Evolutionary conservation across 2,329 filamentous ascomycete genomes (phyloP).

Genomic region (Paracoccidioides lutzii): DNA sequence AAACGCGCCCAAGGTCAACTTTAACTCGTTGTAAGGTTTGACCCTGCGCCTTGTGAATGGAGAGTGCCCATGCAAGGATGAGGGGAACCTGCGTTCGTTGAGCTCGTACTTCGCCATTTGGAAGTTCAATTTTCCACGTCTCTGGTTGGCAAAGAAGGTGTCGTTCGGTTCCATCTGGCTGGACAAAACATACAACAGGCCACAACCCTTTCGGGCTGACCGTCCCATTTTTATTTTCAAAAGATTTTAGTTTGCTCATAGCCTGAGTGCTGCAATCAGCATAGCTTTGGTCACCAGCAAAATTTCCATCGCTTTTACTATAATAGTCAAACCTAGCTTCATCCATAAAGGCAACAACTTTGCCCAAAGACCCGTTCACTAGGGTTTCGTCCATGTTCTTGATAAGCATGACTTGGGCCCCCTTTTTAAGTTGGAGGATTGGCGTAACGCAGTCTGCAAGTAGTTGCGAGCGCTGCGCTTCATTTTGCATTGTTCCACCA

Average conservation of each 20-base stretch:
- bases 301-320: conserved; percentile 43
- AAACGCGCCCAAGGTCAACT: conserved; percentile 81
- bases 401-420: conserved; percentile 98
- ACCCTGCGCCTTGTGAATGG: conserved; percentile 95
- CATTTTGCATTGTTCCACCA: conserved; percentile 54
- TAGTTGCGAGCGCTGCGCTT: conserved; percentile 58
- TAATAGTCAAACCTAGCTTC: conserved; percentile 49
- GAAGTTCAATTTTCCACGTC: conserved; percentile 94
- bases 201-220: conserved; percentile 47
- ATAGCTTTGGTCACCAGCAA: conserved; percentile 36
- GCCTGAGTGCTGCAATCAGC: conserved; percentile 30
- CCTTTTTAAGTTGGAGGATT: conserved; percentile 67
- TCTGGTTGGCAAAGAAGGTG: conserved; percentile 74
- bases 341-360: conserved; percentile 68
- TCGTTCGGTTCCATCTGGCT: conserved; percentile 62
- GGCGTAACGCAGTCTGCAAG: conserved; percentile 87
- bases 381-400: conserved; percentile 93
- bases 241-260: conserved; percentile 46
- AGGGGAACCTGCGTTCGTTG: conserved; percentile 71
- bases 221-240: conserved; percentile 35
- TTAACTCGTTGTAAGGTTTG: conserved; percentile 90
- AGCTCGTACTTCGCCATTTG: conserved; percentile 85
- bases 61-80: conserved; percentile 91
- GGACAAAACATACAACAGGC: conserved; percentile 72
- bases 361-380: conserved; percentile 88